phyloP scores from a whole-genome alignment of 2,329 filamentous ascomycete species.

The Bipolaris cookei region DNA sequence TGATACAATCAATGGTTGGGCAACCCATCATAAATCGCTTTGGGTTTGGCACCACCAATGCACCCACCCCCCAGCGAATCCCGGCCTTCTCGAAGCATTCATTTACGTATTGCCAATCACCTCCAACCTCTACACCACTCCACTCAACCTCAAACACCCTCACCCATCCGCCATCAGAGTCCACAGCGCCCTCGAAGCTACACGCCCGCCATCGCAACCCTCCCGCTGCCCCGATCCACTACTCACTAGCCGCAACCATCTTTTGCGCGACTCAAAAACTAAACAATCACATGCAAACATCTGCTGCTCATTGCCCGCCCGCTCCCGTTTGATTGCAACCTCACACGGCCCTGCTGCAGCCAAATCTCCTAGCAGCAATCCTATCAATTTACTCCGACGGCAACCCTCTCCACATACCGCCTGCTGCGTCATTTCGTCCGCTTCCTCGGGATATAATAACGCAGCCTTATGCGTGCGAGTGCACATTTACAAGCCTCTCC shows the following conservation, averaged over 20 bases:
- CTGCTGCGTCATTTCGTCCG: conserved; percentile 24
- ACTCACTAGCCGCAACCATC: conserved; percentile 16
- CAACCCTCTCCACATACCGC: conserved; percentile 14
- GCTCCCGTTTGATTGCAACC: conserved; percentile 4
- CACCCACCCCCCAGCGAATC: conserved; percentile 27
- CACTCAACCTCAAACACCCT: conserved; percentile 9
- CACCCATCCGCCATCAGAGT: conserved; percentile 6
- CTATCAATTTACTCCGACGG: conserved; percentile 18
- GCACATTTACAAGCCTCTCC: conserved; percentile 12
- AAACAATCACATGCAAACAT: conserved; percentile 20
- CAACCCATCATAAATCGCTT: conserved; percentile 15
- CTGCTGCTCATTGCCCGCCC: background rate
- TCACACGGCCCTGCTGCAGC: conserved; percentile 9
- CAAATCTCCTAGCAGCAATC: conserved; percentile 3
- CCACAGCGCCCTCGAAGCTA: conserved; percentile 3
- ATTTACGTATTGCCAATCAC: conserved; percentile 41
- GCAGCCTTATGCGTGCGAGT: conserved; percentile 19
- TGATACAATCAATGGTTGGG: conserved; percentile 12
- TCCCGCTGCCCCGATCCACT: conserved; percentile 13
- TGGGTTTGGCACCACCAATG: conserved; percentile 14
- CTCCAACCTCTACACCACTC: conserved; percentile 20
- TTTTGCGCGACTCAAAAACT: conserved; percentile 10
- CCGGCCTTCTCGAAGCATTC: conserved; percentile 25
- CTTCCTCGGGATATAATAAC: conserved; percentile 12
- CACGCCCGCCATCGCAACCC: conserved; percentile 1